Conservation (phyloP, 2,329 filamentous ascomycete genomes). For the Elsinoe necatrix region DNA sequence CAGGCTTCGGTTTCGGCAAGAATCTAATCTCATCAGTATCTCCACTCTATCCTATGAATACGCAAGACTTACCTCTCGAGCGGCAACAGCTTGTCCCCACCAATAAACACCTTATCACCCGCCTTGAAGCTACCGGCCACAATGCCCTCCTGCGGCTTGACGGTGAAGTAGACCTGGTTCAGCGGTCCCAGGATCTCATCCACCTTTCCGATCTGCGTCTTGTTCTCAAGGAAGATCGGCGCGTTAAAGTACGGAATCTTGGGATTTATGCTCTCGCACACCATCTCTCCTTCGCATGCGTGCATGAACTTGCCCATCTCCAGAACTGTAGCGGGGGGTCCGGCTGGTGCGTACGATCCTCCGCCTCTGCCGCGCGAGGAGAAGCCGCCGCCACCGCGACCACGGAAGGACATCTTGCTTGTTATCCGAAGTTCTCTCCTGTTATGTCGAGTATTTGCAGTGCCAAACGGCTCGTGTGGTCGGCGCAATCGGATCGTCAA, state of each 20-base stretch:
- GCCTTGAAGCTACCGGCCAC: slow-evolving; percentile 89
- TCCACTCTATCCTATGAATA: background rate
- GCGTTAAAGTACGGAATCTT: slow-evolving; percentile 99
- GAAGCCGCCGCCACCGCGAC: slow-evolving; percentile 21
- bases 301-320: slow-evolving; percentile 95
- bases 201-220: slow-evolving; percentile 81
- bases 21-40: slow-evolving; percentile 48
- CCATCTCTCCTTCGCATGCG: slow-evolving; percentile 93
- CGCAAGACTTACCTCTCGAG: slow-evolving; percentile 60
- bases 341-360: slow-evolving; percentile 5
- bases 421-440: background rate
- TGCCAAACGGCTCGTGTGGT: background rate
- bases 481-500: slow-evolving; percentile 16
- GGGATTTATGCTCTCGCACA: slow-evolving; percentile 88
- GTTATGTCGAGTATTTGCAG: background rate
- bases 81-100: slow-evolving; percentile 85
- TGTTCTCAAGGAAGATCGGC: slow-evolving; percentile 97
- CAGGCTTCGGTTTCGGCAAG: slow-evolving; percentile 82
- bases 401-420: slow-evolving; percentile 23
- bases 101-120: slow-evolving; percentile 96
- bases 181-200: slow-evolving; percentile 96
- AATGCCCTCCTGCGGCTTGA: slow-evolving; percentile 95
- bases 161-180: slow-evolving; percentile 97
- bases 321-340: slow-evolving; percentile 10
- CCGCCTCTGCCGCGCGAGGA: slow-evolving; percentile 14